phyloP scores from a whole-genome alignment of 1,139 yeast genomes.

The Yamadazyma mexicana region DNA sequence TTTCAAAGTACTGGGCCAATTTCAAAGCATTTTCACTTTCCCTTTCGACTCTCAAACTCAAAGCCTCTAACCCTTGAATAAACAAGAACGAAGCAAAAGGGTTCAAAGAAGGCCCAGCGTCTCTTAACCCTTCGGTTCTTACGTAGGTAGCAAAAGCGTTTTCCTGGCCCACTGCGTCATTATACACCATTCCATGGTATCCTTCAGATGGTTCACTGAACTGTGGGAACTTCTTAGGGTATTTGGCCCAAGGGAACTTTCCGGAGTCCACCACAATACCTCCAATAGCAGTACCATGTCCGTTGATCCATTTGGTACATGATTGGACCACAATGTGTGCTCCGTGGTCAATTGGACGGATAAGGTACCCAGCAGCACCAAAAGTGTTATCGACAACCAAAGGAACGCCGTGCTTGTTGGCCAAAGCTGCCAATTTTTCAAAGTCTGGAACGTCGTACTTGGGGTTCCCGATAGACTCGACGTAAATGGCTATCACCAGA shows the following conservation, averaged over 20 bases:
- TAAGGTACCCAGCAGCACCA: conserved; percentile 92
- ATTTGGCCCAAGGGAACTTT: conserved; percentile 85
- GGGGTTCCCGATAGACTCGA: conserved; percentile 94
- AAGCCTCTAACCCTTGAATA: conserved; percentile 89
- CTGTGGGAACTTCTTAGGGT: conserved; percentile 88
- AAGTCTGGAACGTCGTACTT: conserved; percentile 91
- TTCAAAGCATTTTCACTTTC: conserved; percentile 82
- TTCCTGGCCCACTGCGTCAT: conserved; percentile 73
- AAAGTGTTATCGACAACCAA: conserved; percentile 95
- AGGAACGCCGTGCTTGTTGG: conserved; percentile 88
- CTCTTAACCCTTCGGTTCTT: conserved; percentile 86
- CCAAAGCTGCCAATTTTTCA: conserved; percentile 69
- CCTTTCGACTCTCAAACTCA: conserved; percentile 91
- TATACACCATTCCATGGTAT: conserved; percentile 83
- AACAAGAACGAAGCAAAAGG: conserved; percentile 88
- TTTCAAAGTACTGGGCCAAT: conserved; percentile 76
- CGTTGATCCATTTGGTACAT: conserved; percentile 98
- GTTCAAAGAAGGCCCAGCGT: conserved; percentile 84
- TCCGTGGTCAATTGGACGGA: conserved; percentile 84
- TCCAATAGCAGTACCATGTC: conserved; percentile 94
- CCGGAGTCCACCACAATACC: conserved; percentile 92
- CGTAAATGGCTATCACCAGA: conserved; percentile 84
- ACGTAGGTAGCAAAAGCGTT: conserved; percentile 76
- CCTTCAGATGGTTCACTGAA: conserved; percentile 89
- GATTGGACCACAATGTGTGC: conserved; percentile 87